A percentile compares a stretch with the other conserved stretches of the same genome.
Conservation (phyloP, 2,329 filamentous ascomycete species). For the Cordyceps javanica region DNA sequence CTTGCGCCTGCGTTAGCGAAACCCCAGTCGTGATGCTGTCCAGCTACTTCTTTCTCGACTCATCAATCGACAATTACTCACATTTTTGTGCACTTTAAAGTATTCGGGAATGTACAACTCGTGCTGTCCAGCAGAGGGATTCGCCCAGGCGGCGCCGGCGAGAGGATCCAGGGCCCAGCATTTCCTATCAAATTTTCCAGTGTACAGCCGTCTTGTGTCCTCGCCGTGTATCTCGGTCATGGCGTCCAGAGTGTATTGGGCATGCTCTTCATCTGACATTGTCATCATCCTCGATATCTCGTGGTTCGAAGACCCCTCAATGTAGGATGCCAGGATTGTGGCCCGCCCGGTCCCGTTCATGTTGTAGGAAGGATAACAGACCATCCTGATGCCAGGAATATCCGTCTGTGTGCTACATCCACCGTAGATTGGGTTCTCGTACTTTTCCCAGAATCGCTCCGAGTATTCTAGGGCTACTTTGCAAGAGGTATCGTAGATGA, state of each 20-base stretch:
- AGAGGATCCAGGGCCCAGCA: conserved; percentile 61
- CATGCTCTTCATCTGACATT: conserved; percentile 53
- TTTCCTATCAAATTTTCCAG: conserved; percentile 56
- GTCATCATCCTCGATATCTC: conserved; percentile 31
- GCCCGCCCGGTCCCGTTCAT: conserved; percentile 59
- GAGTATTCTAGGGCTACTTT: conserved; percentile 62
- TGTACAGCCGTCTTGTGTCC: conserved; percentile 54
- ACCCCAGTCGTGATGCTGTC: neutral
- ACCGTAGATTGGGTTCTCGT: conserved; percentile 51
- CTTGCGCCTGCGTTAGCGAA: neutral
- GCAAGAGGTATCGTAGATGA: conserved; percentile 41
- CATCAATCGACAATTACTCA: neutral
- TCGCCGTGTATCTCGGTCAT: conserved; percentile 63
- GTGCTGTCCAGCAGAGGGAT: conserved; percentile 57
- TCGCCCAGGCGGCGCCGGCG: conserved; percentile 57
- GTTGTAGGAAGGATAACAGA: conserved; percentile 63
- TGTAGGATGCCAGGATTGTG: conserved; percentile 55
- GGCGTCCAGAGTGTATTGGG: conserved; percentile 55
- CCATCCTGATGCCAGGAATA: conserved; percentile 53
- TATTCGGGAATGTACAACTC: conserved; percentile 67
- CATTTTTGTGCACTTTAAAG: conserved; percentile 58
- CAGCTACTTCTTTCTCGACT: neutral
- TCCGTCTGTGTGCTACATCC: conserved; percentile 53
- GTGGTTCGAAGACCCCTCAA: conserved; percentile 34
- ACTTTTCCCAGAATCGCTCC: conserved; percentile 55